A percentile compares a stretch with the other conserved stretches of the same genome.
phyloP scores from a whole-genome alignment of 2,329 filamentous ascomycete species.

The Biscogniauxia sp. region DNA sequence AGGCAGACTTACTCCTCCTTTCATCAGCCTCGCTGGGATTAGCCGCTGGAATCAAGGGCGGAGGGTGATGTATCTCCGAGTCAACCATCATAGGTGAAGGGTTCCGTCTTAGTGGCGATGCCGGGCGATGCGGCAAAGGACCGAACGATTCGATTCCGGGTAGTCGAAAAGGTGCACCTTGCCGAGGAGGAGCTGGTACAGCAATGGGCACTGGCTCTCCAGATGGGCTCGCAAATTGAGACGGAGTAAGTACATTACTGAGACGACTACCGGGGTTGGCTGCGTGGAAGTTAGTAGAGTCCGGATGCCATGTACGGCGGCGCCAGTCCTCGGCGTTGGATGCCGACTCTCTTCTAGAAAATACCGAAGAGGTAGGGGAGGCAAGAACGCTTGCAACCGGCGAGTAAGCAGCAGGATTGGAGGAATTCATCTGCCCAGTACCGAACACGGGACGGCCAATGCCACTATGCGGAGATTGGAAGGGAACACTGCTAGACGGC shows the following conservation, averaged over 20 bases:
- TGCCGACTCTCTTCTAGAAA: constrained; percentile 64
- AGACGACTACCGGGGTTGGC: constrained; percentile 67
- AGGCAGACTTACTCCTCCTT: constrained; percentile 52
- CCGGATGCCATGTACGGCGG: constrained; percentile 87
- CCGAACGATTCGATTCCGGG: constrained; percentile 94
- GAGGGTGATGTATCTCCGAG: constrained; percentile 39
- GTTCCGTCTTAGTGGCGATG: constrained; percentile 61
- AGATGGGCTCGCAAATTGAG: constrained; percentile 51
- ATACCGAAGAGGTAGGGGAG: constrained; percentile 63
- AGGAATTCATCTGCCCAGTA: constrained; percentile 53
- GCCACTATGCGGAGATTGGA: constrained; percentile 62
- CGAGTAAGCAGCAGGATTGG: constrained; percentile 54
- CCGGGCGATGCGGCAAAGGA: constrained; percentile 62
- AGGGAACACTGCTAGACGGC: constrained; percentile 72
- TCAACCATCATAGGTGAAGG: constrained; percentile 80
- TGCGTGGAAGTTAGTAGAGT: constrained; percentile 62
- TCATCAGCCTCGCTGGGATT: constrained; percentile 42
- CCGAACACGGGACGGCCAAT: constrained; percentile 55
- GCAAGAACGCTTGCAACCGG: constrained; percentile 60
- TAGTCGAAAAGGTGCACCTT: constrained; percentile 63
- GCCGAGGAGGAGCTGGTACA: constrained; percentile 45
- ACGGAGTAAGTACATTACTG: constrained; percentile 72
- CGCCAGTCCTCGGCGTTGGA: constrained; percentile 71
- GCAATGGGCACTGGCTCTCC: constrained; percentile 50
- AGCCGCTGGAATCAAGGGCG: constrained; percentile 31